Evolutionary conservation across 352 stramenopile genomes (phyloP).

Genomic region (Pythium dissotocum): DNA sequence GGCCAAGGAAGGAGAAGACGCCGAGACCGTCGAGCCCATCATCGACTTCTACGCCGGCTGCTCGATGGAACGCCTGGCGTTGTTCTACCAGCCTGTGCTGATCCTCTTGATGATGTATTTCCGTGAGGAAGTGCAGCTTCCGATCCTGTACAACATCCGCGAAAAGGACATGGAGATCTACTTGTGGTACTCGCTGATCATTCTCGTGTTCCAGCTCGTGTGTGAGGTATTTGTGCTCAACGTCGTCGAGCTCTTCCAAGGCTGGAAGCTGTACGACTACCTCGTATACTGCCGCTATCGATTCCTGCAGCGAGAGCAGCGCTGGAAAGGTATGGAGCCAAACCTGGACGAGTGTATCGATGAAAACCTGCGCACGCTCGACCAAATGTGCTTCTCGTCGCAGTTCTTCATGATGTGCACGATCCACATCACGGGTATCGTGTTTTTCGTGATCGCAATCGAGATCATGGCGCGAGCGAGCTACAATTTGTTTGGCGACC

Average conservation of each 20-base stretch:
- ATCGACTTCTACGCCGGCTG: conserved; percentile 93
- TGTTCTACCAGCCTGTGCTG: conserved; percentile 94
- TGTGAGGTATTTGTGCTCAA: conserved; percentile 95
- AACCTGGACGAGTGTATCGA: conserved; percentile 97
- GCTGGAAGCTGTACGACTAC: conserved; percentile 98
- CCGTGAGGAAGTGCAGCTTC: conserved; percentile 91
- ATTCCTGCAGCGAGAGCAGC: conserved; percentile 95
- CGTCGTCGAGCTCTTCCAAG: conserved; percentile 96
- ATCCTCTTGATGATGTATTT: conserved; percentile 96
- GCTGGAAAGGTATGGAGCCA: conserved; percentile 96
- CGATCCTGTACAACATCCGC: conserved; percentile 95
- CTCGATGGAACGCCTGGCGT: conserved; percentile 88
- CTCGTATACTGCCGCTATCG: conserved; percentile 95
- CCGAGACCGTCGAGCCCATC: conserved; percentile 96
- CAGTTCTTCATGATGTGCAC: conserved; percentile 98
- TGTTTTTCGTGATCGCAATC: conserved; percentile 95
- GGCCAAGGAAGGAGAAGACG: conserved; percentile 53
- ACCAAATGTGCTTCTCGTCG: conserved; percentile 97
- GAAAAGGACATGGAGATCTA: conserved; percentile 98
- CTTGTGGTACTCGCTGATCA: conserved; percentile 94
- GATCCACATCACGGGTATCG: conserved; percentile 92
- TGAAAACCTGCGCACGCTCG: conserved; percentile 92
- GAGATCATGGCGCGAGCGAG: conserved; percentile 95
- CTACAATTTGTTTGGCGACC: conserved; percentile 97
- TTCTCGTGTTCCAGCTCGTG: conserved; percentile 94